phyloP scores from a whole-genome alignment of 2,329 filamentous ascomycete species.

The Pseudocercospora crystallina region DNA sequence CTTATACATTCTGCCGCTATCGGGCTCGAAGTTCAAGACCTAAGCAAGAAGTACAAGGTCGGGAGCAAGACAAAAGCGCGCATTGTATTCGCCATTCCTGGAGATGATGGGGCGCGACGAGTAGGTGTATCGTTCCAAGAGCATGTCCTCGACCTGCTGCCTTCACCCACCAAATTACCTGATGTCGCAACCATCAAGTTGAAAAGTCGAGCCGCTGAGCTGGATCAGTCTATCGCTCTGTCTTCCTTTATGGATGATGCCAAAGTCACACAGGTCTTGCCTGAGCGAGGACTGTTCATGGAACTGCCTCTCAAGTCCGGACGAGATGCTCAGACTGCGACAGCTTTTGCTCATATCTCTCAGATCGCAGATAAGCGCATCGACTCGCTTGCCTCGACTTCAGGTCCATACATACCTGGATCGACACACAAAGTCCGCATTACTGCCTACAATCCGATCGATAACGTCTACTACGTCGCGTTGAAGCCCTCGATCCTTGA shows the following conservation, averaged over 20 bases:
- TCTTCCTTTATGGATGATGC: constrained; percentile 77
- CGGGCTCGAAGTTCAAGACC: constrained; percentile 63
- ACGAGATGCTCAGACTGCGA: constrained; percentile 8
- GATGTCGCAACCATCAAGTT: constrained; percentile 31
- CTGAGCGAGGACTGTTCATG: constrained; percentile 77
- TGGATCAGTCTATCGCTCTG: constrained; percentile 59
- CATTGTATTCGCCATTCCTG: constrained; percentile 83
- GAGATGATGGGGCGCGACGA: constrained; percentile 70
- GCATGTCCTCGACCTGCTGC: constrained; percentile 70
- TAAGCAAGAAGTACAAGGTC: constrained; percentile 76
- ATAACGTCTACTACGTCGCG: constrained; percentile 82
- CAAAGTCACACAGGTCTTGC: constrained; percentile 76
- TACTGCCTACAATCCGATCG: constrained; percentile 81
- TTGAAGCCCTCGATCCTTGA: constrained; percentile 79
- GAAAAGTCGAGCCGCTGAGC: constrained; percentile 25
- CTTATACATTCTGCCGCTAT: constrained; percentile 81
- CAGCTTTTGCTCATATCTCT: constrained; percentile 88
- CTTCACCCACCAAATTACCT: constrained; percentile 39
- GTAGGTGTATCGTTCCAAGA: constrained; percentile 84
- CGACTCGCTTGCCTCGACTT: constrained; percentile 73
- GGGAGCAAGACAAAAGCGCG: constrained; percentile 82
- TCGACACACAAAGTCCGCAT: constrained; percentile 79
- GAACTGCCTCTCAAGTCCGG: constrained; percentile 54
- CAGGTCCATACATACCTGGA: constrained; percentile 74
- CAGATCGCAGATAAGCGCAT: constrained; percentile 86